Percentiles rank a stretch among this genome's conserved stretches.
These are phyloP conservation scores for Rhizopogon vesiculosus DNA, from an alignment of 768 basidiomycete genomes.

Conservation along the genomic window DNA sequence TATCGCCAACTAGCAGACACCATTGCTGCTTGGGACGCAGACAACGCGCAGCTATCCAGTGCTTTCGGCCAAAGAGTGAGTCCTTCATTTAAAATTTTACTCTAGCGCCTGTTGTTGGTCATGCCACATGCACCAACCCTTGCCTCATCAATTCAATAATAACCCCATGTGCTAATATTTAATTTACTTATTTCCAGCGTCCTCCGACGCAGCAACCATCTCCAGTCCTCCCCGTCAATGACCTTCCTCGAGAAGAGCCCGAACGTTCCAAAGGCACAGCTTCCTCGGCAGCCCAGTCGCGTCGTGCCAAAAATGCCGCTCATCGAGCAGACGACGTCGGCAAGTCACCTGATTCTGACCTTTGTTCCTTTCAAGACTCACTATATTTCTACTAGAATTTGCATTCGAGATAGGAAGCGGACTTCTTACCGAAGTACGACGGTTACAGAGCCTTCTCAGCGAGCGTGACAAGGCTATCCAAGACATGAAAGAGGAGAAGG, in stretches of 20 bases:
- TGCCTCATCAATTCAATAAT: background rate
- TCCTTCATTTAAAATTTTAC: conserved; percentile 8
- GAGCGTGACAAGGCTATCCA: conserved; percentile 93
- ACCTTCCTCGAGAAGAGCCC: conserved; percentile 59
- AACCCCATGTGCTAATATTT: conserved; percentile 7
- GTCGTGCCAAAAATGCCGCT: conserved; percentile 88
- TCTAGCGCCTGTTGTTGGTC: background rate
- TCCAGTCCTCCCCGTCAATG: conserved; percentile 39
- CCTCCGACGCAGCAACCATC: conserved; percentile 44
- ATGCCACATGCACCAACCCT: background rate
- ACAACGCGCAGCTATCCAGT: conserved; percentile 72
- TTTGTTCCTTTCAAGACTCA: conserved; percentile 8
- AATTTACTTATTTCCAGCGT: conserved; percentile 26
- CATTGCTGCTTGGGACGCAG: conserved; percentile 70
- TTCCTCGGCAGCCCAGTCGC: conserved; percentile 78
- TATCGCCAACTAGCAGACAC: conserved; percentile 77
- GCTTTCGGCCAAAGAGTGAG: conserved; percentile 63
- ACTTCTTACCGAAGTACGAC: conserved; percentile 84
- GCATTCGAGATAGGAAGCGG: conserved; percentile 97
- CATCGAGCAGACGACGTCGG: conserved; percentile 88
- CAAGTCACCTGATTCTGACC: conserved; percentile 31
- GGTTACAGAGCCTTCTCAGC: conserved; percentile 84
- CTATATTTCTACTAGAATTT: conserved; percentile 60
- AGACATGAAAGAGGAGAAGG: conserved; percentile 89
- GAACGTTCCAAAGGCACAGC: conserved; percentile 55